These are phyloP conservation scores for Sextonia rubra DNA, from an alignment of 164 flowering plant species.

Conservation along the genomic window DNA sequence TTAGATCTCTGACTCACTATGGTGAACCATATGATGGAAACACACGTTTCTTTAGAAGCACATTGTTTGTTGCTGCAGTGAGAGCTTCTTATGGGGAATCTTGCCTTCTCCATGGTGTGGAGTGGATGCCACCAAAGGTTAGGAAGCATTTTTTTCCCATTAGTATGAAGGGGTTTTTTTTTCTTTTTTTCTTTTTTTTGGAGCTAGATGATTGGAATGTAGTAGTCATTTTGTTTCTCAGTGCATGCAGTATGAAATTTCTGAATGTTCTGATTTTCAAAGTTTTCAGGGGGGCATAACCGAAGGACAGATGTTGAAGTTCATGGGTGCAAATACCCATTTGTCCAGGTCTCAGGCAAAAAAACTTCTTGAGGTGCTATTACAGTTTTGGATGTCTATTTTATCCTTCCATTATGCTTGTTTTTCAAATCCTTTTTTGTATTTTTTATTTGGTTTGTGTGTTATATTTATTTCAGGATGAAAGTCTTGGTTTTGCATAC, in stretches of 20 bases:
- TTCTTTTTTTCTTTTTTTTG: background rate
- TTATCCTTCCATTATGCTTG: background rate
- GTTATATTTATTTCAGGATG: constrained; percentile 54
- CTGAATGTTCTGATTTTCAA: constrained; percentile 23
- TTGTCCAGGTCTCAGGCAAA: constrained; percentile 72
- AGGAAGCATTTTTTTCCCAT: constrained; percentile 8
- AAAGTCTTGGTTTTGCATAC: constrained; percentile 87
- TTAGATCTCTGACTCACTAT: constrained; percentile 90
- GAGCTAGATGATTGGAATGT: background rate
- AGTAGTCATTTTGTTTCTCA: background rate
- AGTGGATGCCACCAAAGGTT: constrained; percentile 99
- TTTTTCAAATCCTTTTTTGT: background rate
- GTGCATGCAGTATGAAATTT: constrained; percentile 4
- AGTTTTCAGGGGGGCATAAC: constrained; percentile 87
- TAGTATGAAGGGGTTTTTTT: too few relatives aligned
- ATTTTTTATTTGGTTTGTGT: background rate
- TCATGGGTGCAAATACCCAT: constrained; percentile 90
- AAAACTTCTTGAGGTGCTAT: constrained; percentile 78
- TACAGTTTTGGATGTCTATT: background rate
- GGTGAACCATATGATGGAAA: constrained; percentile 99
- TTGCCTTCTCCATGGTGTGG: constrained; percentile 95
- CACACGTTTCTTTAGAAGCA: constrained; percentile 86
- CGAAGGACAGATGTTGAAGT: constrained; percentile 94
- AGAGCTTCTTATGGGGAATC: constrained; percentile 95
- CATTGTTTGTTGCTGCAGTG: constrained; percentile 96